Percentiles rank a stretch among this genome's conserved stretches.
Conservation (phyloP, 495 filamentous ascomycete genomes). For the Aspergillus nanangensis region DNA sequence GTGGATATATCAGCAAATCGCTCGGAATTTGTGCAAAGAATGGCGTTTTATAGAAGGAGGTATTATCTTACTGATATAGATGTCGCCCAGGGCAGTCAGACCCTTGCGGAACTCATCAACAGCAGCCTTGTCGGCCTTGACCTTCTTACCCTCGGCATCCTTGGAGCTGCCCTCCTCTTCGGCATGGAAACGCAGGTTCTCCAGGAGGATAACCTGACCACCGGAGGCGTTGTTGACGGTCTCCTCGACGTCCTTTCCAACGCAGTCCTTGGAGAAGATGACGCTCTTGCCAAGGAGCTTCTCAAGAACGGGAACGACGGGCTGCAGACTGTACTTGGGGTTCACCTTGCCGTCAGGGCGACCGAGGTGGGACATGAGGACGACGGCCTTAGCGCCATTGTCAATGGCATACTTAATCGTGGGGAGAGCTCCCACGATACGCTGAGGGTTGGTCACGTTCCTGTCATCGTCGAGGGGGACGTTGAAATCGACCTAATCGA, state of each 20-base stretch:
- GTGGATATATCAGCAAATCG: slow-evolving; percentile 12
- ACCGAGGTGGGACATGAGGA: slow-evolving; percentile 98
- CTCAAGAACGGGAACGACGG: slow-evolving; percentile 87
- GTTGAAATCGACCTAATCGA: slow-evolving; percentile 92
- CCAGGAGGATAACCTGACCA: slow-evolving; percentile 84
- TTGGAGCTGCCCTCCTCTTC: slow-evolving; percentile 96
- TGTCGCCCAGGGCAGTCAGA: slow-evolving; percentile 88
- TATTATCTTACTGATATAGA: slow-evolving; percentile 87
- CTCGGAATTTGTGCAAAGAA: too few relatives aligned
- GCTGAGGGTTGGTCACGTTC: slow-evolving; percentile 97
- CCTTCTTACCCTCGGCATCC: slow-evolving; percentile 91
- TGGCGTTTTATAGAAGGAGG: not conserved
- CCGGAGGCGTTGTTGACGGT: slow-evolving; percentile 77
- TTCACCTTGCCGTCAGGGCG: slow-evolving; percentile 87
- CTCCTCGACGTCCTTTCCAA: slow-evolving; percentile 84
- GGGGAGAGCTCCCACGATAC: slow-evolving; percentile 93
- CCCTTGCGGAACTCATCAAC: slow-evolving; percentile 93
- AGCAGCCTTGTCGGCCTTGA: slow-evolving; percentile 90
- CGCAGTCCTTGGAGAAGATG: slow-evolving; percentile 85
- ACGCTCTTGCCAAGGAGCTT: slow-evolving; percentile 79
- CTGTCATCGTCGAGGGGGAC: slow-evolving; percentile 87
- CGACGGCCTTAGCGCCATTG: slow-evolving; percentile 87
- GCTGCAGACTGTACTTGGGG: slow-evolving; percentile 90
- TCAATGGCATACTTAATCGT: slow-evolving; percentile 98
- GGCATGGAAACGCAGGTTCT: slow-evolving; percentile 96